Conservation (phyloP, 169 alveolate species). For the Plasmodium gallinaceum region DNA sequence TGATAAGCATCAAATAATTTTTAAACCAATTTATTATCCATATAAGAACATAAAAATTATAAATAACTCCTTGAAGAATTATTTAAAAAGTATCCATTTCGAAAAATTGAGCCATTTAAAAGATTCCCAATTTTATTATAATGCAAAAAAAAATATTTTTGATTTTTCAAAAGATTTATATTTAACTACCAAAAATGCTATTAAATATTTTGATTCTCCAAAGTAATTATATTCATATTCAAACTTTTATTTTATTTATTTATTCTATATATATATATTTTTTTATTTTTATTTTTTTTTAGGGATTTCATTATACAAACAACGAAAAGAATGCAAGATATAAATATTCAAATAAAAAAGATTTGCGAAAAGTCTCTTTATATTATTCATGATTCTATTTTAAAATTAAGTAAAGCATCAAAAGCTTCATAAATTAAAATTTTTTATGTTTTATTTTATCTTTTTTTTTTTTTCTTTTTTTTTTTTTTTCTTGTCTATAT, state of each 20-base stretch:
- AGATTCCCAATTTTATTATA: slow-evolving; percentile 62
- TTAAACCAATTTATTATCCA: slow-evolving; percentile 65
- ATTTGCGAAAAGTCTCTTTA: slow-evolving; percentile 68
- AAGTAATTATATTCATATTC: slow-evolving; percentile 15
- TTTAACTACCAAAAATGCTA: slow-evolving; percentile 65
- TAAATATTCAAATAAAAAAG: slow-evolving; percentile 66
- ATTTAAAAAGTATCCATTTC: slow-evolving; percentile 46
- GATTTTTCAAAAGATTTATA: slow-evolving; percentile 69
- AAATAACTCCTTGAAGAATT: slow-evolving; percentile 36
- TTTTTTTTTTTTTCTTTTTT: not conserved
- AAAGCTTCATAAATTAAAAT: slow-evolving; percentile 26
- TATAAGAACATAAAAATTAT: slow-evolving; percentile 59
- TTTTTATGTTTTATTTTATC: not conserved
- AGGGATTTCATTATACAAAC: slow-evolving; percentile 75
- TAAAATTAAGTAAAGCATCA: slow-evolving; percentile 45
- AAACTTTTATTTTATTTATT: not conserved
- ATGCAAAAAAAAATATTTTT: slow-evolving; percentile 40
- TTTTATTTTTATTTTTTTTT: slow-evolving; percentile 10
- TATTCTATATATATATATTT: not conserved
- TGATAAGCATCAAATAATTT: slow-evolving; percentile 46
- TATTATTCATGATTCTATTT: slow-evolving; percentile 43
- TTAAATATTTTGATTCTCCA: slow-evolving; percentile 74
- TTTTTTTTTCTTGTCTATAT: not conserved
- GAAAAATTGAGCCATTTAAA: slow-evolving; percentile 40
- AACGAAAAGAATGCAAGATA: slow-evolving; percentile 57